A percentile compares a stretch with the other conserved stretches of the same genome.
These are phyloP conservation scores for Podaxis sp. DNA, from an alignment of 768 basidiomycete species.

Conservation along the genomic window DNA sequence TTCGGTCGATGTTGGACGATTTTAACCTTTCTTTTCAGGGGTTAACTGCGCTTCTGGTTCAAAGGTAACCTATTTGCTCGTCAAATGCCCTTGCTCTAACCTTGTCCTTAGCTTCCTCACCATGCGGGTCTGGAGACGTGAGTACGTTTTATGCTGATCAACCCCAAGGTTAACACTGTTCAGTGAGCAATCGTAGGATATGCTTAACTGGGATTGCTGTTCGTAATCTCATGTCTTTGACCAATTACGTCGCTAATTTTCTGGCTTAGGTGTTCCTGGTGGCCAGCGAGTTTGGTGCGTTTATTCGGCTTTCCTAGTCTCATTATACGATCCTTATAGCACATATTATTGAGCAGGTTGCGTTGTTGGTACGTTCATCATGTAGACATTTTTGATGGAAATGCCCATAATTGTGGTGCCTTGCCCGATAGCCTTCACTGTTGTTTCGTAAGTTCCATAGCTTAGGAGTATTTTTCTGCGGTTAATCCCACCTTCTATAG, in stretches of 20 bases:
- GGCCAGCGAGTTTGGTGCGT: conserved; percentile 39
- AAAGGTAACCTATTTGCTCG: conserved; percentile 29
- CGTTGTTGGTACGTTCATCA: conserved; percentile 29
- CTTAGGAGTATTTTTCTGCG: not conserved
- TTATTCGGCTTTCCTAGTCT: not conserved
- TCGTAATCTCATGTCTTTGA: conserved; percentile 15
- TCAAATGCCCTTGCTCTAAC: not conserved
- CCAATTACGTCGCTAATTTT: not conserved
- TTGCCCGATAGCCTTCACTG: conserved; percentile 7
- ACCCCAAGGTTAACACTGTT: not conserved
- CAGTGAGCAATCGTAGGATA: conserved; percentile 44
- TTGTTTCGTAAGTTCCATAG: conserved; percentile 10
- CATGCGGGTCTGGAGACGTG: conserved; percentile 43
- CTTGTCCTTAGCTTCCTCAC: conserved; percentile 37
- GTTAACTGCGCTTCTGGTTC: conserved; percentile 47
- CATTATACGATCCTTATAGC: not conserved
- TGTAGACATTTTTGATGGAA: not conserved
- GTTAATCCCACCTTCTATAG: conserved; percentile 16
- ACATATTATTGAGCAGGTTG: conserved; percentile 20
- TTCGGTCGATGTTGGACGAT: not conserved
- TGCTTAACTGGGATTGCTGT: conserved; percentile 33
- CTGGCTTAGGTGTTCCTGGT: conserved; percentile 28
- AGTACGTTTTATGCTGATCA: conserved; percentile 17
- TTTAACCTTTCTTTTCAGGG: conserved; percentile 25
- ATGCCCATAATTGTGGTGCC: not conserved